phyloP scores from a whole-genome alignment of 768 basidiomycete species.

The Multifurca ochricompacta region DNA sequence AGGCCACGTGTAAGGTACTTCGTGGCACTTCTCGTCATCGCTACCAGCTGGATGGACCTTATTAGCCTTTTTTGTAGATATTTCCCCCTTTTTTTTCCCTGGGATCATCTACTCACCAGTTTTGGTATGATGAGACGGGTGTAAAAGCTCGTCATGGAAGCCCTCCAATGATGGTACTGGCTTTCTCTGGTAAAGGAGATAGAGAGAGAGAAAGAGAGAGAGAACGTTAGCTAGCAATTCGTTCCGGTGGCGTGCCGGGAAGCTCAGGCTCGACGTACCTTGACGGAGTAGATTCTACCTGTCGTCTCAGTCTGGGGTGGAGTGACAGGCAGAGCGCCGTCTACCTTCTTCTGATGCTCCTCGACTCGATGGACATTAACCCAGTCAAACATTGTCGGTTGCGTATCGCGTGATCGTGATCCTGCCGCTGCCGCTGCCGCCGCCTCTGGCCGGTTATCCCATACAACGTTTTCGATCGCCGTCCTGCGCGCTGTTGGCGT shows the following conservation, averaged over 20 bases:
- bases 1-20: conserved; percentile 13
- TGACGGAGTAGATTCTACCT: conserved; percentile 9
- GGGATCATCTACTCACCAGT: conserved; percentile 10
- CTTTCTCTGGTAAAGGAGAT: conserved; percentile 14
- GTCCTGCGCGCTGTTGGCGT: conserved; percentile 1
- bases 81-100: background rate
- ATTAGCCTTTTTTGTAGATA: conserved; percentile 4
- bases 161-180: conserved; percentile 15
- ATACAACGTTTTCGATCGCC: conserved; percentile 2
- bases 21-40: conserved; percentile 5
- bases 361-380: conserved; percentile 9
- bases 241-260: background rate
- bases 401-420: conserved; percentile 13
- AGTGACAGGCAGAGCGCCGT: conserved; percentile 10
- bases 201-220: no score
- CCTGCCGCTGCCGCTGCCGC: no score
- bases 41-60: conserved; percentile 3
- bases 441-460: conserved; percentile 8
- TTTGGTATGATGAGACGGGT: conserved; percentile 1
- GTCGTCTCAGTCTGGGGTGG: conserved; percentile 4
- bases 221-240: background rate
- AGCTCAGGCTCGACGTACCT: conserved; percentile 2
- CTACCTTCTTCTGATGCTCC: conserved; percentile 8
- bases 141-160: conserved; percentile 6
- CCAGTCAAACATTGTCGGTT: conserved; percentile 15